phyloP scores from a whole-genome alignment of 78 protist species.

The Dictyostelium intermedium region DNA sequence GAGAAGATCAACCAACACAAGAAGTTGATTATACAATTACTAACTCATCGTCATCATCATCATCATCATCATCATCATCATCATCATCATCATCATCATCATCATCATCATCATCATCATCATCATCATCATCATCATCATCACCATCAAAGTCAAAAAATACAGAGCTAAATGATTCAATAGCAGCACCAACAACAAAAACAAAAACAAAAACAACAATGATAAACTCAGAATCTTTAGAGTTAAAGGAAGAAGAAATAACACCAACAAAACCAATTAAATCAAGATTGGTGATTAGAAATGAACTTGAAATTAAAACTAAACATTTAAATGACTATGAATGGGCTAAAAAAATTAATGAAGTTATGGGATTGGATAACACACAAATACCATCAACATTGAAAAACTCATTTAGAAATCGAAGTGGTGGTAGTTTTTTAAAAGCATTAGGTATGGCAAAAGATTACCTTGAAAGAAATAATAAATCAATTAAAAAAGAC shows the following conservation, averaged over 20 bases:
- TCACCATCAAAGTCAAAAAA: not conserved
- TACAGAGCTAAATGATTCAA: not conserved
- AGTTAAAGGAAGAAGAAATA: too few relatives aligned
- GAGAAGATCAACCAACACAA: not conserved
- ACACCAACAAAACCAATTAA: not conserved
- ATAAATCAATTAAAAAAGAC: not conserved
- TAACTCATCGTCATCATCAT: too few relatives aligned
- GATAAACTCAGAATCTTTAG: not conserved
- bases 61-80: too few relatives aligned
- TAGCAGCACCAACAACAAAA: not conserved
- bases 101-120: not conserved
- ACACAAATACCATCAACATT: not conserved
- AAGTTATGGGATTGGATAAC: not conserved
- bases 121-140: not conserved
- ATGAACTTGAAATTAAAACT: not conserved
- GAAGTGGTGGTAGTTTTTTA: not conserved
- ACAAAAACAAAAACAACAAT: not conserved
- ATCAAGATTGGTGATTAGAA: not conserved
- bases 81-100: too few relatives aligned
- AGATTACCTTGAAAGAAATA: not conserved
- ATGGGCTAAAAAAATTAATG: not conserved
- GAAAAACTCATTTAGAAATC: not conserved
- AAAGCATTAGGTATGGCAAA: not conserved
- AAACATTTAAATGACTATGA: not conserved
- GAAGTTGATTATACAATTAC: not conserved